Percentiles rank a stretch among this genome's conserved stretches.
Conservation (phyloP, 2,329 filamentous ascomycete species). For the Aureobasidium pullulans region DNA sequence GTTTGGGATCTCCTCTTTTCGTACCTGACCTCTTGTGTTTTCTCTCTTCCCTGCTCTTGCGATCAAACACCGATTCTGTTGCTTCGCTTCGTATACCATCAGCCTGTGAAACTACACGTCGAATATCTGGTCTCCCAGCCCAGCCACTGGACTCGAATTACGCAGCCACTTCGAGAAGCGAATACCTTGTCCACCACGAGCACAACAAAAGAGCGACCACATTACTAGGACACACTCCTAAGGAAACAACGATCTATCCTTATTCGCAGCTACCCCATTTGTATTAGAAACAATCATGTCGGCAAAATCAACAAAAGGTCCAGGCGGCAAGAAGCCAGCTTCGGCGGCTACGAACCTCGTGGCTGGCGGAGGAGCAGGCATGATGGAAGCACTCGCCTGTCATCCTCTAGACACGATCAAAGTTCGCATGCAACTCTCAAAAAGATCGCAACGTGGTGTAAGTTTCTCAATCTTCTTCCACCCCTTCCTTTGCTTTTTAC, state of each 20-base stretch:
- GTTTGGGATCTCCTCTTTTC: background rate
- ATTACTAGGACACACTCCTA: background rate
- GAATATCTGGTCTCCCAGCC: too few species aligned
- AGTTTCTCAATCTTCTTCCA: constrained; percentile 23
- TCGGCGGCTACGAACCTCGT: constrained; percentile 87
- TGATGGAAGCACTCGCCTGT: constrained; percentile 97
- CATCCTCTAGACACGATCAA: constrained; percentile 95
- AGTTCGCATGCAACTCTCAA: constrained; percentile 97
- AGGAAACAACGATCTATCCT: background rate
- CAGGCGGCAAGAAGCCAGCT: constrained; percentile 65
- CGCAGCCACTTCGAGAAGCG: background rate
- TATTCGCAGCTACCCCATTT: background rate
- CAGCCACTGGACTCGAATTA: too few species aligned
- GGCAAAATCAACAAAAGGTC: constrained; percentile 49
- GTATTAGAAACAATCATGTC: constrained; percentile 41
- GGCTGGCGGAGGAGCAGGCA: constrained; percentile 91
- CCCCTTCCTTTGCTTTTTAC: too few species aligned
- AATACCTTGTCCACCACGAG: background rate
- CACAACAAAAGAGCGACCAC: background rate
- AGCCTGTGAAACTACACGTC: too few species aligned
- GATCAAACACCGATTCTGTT: background rate
- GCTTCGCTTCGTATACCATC: too few species aligned
- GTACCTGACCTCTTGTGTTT: background rate
- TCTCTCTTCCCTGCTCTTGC: background rate
- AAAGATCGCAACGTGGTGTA: constrained; percentile 73